Evolutionary conservation across 2,329 filamentous ascomycete genomes (phyloP).

Genomic region (Colletotrichum euphorbiae): DNA sequence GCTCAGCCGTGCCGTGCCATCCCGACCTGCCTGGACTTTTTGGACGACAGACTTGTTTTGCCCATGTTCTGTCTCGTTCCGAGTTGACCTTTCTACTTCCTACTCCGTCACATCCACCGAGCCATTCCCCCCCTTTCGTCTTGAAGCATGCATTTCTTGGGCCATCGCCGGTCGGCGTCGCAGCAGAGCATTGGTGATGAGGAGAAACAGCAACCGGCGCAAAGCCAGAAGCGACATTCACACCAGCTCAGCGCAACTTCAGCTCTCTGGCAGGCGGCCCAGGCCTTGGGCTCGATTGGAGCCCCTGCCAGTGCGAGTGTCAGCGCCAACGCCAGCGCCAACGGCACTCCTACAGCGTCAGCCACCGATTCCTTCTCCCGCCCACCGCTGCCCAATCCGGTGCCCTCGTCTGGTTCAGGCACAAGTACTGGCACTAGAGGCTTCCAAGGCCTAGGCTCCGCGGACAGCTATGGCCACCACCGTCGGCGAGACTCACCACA

Average conservation of each 20-base stretch:
- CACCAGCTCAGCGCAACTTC: constrained; percentile 32
- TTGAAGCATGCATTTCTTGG: constrained; percentile 33
- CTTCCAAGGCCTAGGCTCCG: not conserved
- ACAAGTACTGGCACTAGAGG: not conserved
- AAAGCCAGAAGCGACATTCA: constrained; percentile 6
- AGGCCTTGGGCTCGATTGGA: constrained; percentile 35
- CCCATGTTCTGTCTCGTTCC: not conserved
- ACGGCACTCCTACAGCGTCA: constrained; percentile 40
- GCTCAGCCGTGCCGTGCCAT: constrained; percentile 4
- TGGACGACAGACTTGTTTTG: not conserved
- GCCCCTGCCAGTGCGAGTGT: constrained; percentile 28
- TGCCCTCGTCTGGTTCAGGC: constrained; percentile 7
- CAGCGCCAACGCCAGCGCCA: constrained; percentile 37
- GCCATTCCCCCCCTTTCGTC: not conserved
- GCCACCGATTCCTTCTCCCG: constrained; percentile 6
- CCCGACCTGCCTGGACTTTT: not conserved
- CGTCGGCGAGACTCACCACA: not conserved
- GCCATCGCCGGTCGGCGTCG: constrained; percentile 36
- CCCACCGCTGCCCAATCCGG: constrained; percentile 32
- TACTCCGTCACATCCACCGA: no score
- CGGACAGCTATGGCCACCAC: not conserved
- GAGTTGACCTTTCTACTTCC: no score
- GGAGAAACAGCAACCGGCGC: constrained; percentile 28
- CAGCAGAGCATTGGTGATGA: constrained; percentile 33
- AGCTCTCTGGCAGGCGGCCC: constrained; percentile 37